Conservation (phyloP, 352 stramenopile genomes). For the Paralagenidium karlingii region DNA sequence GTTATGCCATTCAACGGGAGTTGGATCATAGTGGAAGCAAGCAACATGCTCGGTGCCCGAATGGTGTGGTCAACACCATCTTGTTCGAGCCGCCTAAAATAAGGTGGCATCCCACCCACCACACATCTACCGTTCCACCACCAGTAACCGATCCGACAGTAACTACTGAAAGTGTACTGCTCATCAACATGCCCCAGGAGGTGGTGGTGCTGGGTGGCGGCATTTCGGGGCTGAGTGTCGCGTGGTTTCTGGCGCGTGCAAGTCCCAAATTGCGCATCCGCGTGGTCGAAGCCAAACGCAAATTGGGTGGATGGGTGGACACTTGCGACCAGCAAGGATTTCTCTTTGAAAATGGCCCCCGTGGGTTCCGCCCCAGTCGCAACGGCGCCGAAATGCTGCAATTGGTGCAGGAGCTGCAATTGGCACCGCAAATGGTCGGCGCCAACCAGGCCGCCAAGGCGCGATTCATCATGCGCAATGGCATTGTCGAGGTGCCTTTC, state of each 20-base stretch:
- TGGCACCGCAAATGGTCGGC: slow-evolving; percentile 49
- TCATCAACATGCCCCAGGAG: no score
- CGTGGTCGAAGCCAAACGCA: slow-evolving; percentile 44
- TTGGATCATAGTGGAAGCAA: no score
- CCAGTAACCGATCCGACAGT: no score
- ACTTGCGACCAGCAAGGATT: slow-evolving; percentile 35
- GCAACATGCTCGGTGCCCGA: no score
- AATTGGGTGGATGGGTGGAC: slow-evolving; percentile 54
- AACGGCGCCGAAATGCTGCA: slow-evolving; percentile 78
- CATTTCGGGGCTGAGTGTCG: slow-evolving; percentile 65
- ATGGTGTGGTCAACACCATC: no score
- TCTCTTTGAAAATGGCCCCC: slow-evolving; percentile 73
- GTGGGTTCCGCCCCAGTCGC: slow-evolving; percentile 72
- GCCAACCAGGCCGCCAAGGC: slow-evolving; percentile 31
- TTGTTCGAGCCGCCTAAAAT: no score
- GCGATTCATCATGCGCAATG: slow-evolving; percentile 65
- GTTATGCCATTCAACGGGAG: no score
- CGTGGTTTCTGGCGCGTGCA: slow-evolving; percentile 33
- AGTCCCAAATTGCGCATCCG: slow-evolving; percentile 21
- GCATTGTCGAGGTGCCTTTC: slow-evolving; percentile 34
- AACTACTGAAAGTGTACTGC: no score
- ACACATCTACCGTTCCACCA: no score
- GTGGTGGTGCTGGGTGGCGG: slow-evolving; percentile 75
- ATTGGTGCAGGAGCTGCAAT: slow-evolving; percentile 61
- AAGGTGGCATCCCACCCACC: no score